phyloP scores from a whole-genome alignment of 257 asterid genomes.

The Przewalskia tangutica region DNA sequence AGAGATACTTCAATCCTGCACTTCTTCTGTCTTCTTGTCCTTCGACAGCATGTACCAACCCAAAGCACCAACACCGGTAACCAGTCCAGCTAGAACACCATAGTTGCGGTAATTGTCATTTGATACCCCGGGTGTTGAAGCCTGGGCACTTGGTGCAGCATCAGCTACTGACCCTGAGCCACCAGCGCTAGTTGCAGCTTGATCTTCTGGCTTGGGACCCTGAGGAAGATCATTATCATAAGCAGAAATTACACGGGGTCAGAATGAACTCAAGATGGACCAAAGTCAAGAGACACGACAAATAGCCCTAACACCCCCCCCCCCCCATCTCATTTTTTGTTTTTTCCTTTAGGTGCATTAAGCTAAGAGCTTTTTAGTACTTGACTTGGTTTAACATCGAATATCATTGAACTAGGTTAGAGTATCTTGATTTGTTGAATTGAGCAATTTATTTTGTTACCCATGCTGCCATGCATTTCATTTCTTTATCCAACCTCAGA shows the following conservation, averaged over 20 bases:
- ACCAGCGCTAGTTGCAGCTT: slow-evolving; percentile 43
- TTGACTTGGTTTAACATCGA: background rate
- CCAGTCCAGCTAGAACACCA: slow-evolving; percentile 62
- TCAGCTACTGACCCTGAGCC: slow-evolving; percentile 46
- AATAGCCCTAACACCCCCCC: background rate
- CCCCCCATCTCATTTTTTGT: background rate
- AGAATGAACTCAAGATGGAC: background rate
- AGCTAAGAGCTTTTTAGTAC: background rate
- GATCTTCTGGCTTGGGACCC: slow-evolving; percentile 72
- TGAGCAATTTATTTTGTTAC: background rate
- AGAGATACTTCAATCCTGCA: slow-evolving; percentile 37
- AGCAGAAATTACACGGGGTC: background rate
- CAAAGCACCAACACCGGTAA: slow-evolving; percentile 47
- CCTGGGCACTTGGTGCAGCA: slow-evolving; percentile 35
- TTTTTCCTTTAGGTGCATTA: background rate
- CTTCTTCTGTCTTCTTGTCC: slow-evolving; percentile 51
- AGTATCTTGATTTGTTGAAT: background rate
- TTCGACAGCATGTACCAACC: slow-evolving; percentile 69
- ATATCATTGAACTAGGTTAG: background rate
- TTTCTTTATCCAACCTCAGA: background rate
- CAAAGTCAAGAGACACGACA: background rate
- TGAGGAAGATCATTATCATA: slow-evolving; percentile 14
- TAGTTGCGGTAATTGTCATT: slow-evolving; percentile 59
- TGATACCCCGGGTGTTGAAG: slow-evolving; percentile 53
- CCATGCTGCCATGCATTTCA: background rate